Evolutionary conservation across 2,329 filamentous ascomycete genomes (phyloP), one percentile per base, ranked within the genome.

Genomic region (Lasiodiplodia hormozganensis): DNA sequence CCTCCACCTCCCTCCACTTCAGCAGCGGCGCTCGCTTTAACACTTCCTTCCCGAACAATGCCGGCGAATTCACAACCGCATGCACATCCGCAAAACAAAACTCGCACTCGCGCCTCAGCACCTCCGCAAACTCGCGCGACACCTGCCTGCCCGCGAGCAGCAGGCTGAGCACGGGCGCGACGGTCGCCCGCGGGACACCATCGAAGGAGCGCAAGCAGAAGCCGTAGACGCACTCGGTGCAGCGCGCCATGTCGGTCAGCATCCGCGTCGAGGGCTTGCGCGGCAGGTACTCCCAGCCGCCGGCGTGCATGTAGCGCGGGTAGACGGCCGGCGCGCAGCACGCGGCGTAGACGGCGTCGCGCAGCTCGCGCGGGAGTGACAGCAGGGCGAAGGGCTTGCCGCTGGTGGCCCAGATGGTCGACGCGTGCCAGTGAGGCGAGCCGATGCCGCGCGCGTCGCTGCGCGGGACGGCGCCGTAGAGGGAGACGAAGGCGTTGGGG

Each of bases 181-280:
- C 31, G 8, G 31, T 2, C 0, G 31, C 31, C 0, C 1, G 1
- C 7, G 31, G 31, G 8, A 10, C 1, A 1, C 10, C 2, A 5
- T 34, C 31, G 8, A 0, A 0, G 31, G 8, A 0, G 8, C 31
- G 31, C 1, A 0, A 34, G 0, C 31, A 34, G 31, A 7, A 7
- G 31, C 31, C 31, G 31, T 34, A 34, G 31, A 34, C 8, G 31
- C 31, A 8, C 7, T 34, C 31, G 7, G 8, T 34, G 31, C 10
- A 10, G 31, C 31, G 31, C 31, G 1, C 0, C 8, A 34, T 34
- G 31, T 10, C 8, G 31, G 7, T 31, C 31, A 10, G 3, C 7
- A 31, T 1, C 1, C 0, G 31, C 8, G 31, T 10, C 31, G 31
- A 2, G 1, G 1, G 0, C 8, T 10, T 34, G 31, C 31, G 31